Percentiles rank a stretch among this genome's conserved stretches.
Conservation (phyloP, 2,329 filamentous ascomycete genomes). For the Epichloe sp. region DNA sequence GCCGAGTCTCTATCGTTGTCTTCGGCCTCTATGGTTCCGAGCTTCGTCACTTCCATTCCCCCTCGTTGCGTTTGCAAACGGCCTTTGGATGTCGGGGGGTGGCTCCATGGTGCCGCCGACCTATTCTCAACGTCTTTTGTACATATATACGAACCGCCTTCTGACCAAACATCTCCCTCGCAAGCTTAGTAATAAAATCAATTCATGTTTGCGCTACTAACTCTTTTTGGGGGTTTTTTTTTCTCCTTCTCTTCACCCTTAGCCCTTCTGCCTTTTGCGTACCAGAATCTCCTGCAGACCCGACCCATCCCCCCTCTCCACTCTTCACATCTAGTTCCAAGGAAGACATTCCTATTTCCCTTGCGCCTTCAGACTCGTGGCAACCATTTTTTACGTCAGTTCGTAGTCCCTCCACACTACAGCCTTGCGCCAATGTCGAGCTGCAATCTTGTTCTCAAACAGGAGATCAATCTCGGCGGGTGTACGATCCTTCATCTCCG, state of each 20-base stretch:
- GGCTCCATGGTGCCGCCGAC: slow-evolving; percentile 67
- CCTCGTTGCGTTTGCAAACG: slow-evolving; percentile 73
- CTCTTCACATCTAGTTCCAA: not conserved
- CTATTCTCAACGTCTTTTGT: slow-evolving; percentile 68
- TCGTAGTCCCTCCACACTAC: not conserved
- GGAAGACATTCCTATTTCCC: not conserved
- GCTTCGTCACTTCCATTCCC: slow-evolving; percentile 72
- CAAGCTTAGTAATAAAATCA: no score
- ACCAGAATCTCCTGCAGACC: no score
- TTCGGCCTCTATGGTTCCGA: slow-evolving; percentile 57
- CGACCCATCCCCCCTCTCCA: not conserved
- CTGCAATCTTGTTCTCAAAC: slow-evolving; percentile 12
- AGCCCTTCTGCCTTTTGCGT: no score
- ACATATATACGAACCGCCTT: no score
- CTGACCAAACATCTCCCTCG: no score
- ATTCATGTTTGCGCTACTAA: no score
- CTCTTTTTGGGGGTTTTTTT: no score
- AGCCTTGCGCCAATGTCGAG: slow-evolving; percentile 7
- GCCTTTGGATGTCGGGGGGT: slow-evolving; percentile 77
- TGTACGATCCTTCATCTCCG: slow-evolving; percentile 12
- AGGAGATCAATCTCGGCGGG: slow-evolving; percentile 12
- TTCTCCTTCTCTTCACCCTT: no score
- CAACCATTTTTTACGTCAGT: not conserved
- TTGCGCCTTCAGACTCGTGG: no score
- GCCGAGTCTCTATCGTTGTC: slow-evolving; percentile 64